Evolutionary conservation across 495 filamentous ascomycete genomes (phyloP).

Genomic region (Neurospora pannonica): DNA sequence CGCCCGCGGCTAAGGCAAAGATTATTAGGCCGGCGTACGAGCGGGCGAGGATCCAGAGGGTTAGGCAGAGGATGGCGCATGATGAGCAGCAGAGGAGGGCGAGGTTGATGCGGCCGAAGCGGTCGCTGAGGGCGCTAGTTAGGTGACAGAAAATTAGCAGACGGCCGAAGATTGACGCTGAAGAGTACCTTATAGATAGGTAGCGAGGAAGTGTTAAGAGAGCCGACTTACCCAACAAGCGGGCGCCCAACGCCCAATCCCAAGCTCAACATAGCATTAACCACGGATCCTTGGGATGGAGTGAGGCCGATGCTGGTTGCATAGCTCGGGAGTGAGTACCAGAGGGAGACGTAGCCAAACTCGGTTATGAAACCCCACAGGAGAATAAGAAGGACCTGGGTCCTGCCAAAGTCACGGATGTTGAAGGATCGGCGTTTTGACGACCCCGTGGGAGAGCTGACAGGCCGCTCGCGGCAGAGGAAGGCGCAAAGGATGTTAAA

Average conservation of each 20-base stretch:
- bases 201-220: neutral
- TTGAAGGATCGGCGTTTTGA: conserved; percentile 19
- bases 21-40: conserved; percentile 56
- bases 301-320: conserved; percentile 49
- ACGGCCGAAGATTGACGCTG: neutral
- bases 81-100: conserved; percentile 21
- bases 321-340: conserved; percentile 58
- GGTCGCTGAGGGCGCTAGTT: conserved; percentile 40
- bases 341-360: conserved; percentile 55
- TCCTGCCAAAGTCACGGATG: conserved; percentile 20
- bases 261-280: conserved; percentile 58
- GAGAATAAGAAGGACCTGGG: conserved; percentile 52
- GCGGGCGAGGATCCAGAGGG: conserved; percentile 57
- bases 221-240: conserved; percentile 41
- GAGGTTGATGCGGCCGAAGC: conserved; percentile 54
- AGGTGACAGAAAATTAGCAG: neutral
- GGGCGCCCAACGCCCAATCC: conserved; percentile 56
- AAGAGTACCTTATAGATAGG: neutral
- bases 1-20: conserved; percentile 53
- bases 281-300: conserved; percentile 51
- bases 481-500: conserved; percentile 45
- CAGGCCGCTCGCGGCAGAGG: conserved; percentile 41
- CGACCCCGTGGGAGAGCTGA: conserved; percentile 42
- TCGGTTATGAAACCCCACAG: conserved; percentile 58
- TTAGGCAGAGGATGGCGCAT: conserved; percentile 33